phyloP scores from a whole-genome alignment of 352 stramenopile species.

The Pythium angustatum region DNA sequence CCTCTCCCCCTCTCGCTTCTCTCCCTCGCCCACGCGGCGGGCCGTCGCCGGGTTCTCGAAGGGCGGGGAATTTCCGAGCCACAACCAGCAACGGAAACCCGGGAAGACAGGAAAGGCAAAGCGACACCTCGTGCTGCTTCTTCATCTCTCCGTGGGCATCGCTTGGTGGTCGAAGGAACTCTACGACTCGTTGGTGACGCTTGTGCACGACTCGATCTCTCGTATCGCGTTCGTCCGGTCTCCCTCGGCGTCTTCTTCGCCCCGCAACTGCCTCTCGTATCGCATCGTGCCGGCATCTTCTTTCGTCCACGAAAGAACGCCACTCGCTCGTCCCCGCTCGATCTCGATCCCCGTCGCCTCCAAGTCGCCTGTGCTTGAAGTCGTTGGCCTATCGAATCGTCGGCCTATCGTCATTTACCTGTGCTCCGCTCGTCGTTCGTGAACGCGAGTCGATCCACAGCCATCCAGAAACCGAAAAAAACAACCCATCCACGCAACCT shows the following conservation, averaged over 20 bases:
- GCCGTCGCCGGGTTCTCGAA: slow-evolving; percentile 14
- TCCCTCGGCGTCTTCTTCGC: slow-evolving; percentile 11
- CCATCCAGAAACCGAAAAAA: slow-evolving; percentile 21
- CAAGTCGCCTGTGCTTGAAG: not conserved
- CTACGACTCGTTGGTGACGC: slow-evolving; percentile 13
- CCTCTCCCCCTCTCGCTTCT: slow-evolving; percentile 10
- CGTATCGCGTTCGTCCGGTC: slow-evolving; percentile 19
- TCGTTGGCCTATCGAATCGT: slow-evolving; percentile 6
- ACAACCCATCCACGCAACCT: slow-evolving; percentile 12
- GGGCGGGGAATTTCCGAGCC: slow-evolving; percentile 23
- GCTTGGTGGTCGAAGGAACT: slow-evolving; percentile 22
- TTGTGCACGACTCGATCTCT: slow-evolving; percentile 14
- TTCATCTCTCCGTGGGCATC: slow-evolving; percentile 23
- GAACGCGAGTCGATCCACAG: slow-evolving; percentile 9
- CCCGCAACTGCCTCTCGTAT: slow-evolving; percentile 9
- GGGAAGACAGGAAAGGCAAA: slow-evolving; percentile 25
- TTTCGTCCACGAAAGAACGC: slow-evolving; percentile 9
- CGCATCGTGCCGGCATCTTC: slow-evolving; percentile 14
- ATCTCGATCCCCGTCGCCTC: not conserved
- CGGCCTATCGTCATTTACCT: slow-evolving; percentile 23
- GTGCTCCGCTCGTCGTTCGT: slow-evolving; percentile 1
- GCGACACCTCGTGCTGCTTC: slow-evolving; percentile 15
- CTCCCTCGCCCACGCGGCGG: slow-evolving; percentile 16
- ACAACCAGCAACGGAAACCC: slow-evolving; percentile 34
- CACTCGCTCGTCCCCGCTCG: slow-evolving; percentile 19